These are phyloP conservation scores for Cyclotella baltica DNA, from an alignment of 108 stramenopile genomes.

Conservation along the genomic window DNA sequence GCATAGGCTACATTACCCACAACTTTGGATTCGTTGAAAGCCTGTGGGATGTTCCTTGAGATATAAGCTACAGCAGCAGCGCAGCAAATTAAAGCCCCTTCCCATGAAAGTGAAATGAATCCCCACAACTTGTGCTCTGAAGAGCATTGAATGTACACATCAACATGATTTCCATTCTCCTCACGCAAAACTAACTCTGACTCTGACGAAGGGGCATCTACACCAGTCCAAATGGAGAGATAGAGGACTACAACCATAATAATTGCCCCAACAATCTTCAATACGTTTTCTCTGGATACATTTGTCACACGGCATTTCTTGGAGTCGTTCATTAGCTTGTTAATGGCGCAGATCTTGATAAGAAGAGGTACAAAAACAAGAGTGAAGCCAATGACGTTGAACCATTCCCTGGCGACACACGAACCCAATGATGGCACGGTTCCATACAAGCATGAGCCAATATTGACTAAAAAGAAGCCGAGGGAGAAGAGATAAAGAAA, in stretches of 20 bases:
- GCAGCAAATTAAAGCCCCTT: not conserved
- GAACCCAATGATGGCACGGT: not conserved
- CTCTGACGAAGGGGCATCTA: not conserved
- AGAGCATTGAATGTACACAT: constrained; percentile 7
- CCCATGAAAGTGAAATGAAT: constrained; percentile 9
- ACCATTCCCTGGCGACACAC: constrained; percentile 13
- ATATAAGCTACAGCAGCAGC: not conserved
- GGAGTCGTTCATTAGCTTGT: constrained; percentile 3
- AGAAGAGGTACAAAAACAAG: constrained; percentile 24
- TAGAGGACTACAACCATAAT: not conserved
- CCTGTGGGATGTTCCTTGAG: constrained; percentile 10
- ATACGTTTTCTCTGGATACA: not conserved
- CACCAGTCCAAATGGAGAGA: not conserved
- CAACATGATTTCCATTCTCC: not conserved
- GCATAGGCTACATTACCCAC: not conserved
- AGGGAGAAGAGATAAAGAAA: not conserved
- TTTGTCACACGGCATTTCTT: not conserved
- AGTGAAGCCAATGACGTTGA: constrained; percentile 18
- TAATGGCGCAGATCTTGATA: constrained; percentile 28
- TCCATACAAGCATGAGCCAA: not conserved
- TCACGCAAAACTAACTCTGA: not conserved
- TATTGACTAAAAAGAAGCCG: constrained; percentile 24
- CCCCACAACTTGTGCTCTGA: not conserved
- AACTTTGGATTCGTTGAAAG: constrained; percentile 4
- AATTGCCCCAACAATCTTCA: not conserved